phyloP scores from a whole-genome alignment of 163 green algal species.

The Scenedesmus sp. region DNA sequence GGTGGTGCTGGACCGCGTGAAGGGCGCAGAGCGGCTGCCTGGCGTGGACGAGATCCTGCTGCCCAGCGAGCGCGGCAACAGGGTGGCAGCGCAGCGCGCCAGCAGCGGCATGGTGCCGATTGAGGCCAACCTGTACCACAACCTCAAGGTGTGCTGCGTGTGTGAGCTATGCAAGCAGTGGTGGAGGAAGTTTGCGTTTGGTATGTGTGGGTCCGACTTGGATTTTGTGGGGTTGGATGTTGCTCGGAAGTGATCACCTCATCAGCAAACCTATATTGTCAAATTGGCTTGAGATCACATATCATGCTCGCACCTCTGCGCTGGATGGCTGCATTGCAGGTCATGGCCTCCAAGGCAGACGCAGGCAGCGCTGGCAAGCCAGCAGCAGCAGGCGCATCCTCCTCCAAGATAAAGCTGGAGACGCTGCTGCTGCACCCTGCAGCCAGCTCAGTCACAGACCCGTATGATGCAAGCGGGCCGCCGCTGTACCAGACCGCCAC shows the following conservation, averaged over 20 bases:
- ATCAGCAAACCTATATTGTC: too few species aligned
- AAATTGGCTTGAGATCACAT: too few species aligned
- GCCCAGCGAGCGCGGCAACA: slow-evolving; percentile 78
- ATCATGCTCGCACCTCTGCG: background rate
- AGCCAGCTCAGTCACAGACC: slow-evolving; percentile 69
- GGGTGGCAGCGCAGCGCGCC: slow-evolving; percentile 58
- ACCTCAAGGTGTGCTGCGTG: slow-evolving; percentile 39
- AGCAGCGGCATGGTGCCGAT: slow-evolving; percentile 57
- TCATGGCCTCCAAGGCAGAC: slow-evolving; percentile 51
- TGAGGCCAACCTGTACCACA: slow-evolving; percentile 68
- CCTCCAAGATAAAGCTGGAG: background rate
- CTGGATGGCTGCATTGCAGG: background rate
- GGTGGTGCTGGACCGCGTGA: slow-evolving; percentile 71
- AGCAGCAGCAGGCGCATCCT: background rate
- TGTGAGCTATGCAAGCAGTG: background rate
- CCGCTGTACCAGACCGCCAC: slow-evolving; percentile 97
- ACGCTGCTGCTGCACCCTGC: slow-evolving; percentile 53
- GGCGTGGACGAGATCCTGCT: slow-evolving; percentile 80
- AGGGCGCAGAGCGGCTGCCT: slow-evolving; percentile 64
- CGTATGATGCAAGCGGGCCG: slow-evolving; percentile 78
- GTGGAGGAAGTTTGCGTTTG: background rate
- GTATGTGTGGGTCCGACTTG: too few species aligned
- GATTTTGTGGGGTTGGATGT: too few species aligned
- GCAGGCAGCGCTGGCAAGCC: slow-evolving; percentile 3
- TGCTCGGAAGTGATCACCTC: too few species aligned